These are phyloP conservation scores for Bipolaris sorokiniana DNA, from an alignment of 2,329 filamentous ascomycete genomes.

Conservation along the genomic window DNA sequence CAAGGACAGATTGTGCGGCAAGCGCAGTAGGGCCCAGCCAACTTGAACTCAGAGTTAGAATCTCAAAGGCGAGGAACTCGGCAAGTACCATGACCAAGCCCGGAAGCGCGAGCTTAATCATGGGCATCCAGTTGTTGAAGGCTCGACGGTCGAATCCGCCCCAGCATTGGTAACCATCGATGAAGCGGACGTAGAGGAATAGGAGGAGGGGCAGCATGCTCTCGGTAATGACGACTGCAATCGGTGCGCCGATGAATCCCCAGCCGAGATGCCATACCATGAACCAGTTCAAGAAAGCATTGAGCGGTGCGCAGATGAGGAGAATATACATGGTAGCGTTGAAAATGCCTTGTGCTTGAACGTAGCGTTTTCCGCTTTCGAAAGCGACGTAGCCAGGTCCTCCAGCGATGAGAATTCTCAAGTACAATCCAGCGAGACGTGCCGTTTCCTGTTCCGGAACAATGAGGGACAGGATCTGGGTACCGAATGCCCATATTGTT, in stretches of 20 bases:
- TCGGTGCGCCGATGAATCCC: slow-evolving; percentile 77
- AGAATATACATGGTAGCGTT: slow-evolving; percentile 82
- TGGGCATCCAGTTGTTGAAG: slow-evolving; percentile 77
- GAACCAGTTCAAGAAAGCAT: slow-evolving; percentile 79
- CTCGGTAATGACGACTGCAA: slow-evolving; percentile 77
- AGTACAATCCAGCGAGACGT: slow-evolving; percentile 72
- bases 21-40: slow-evolving; percentile 80
- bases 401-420: slow-evolving; percentile 72
- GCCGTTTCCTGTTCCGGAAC: slow-evolving; percentile 76
- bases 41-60: slow-evolving; percentile 81
- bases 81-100: slow-evolving; percentile 94
- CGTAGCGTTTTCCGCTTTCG: slow-evolving; percentile 81
- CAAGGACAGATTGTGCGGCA: slow-evolving; percentile 85
- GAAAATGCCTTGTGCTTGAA: slow-evolving; percentile 89
- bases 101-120: slow-evolving; percentile 86
- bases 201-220: slow-evolving; percentile 75
- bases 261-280: slow-evolving; percentile 69
- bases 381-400: slow-evolving; percentile 78
- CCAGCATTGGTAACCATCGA: slow-evolving; percentile 79
- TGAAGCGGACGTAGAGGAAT: slow-evolving; percentile 73
- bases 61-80: slow-evolving; percentile 91
- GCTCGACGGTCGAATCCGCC: slow-evolving; percentile 75
- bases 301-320: slow-evolving; percentile 80
- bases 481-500: slow-evolving; percentile 72
- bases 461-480: slow-evolving; percentile 66